Evolutionary conservation across 2,329 filamentous ascomycete species (phyloP).

Genomic region (Fusarium duplospermum): DNA sequence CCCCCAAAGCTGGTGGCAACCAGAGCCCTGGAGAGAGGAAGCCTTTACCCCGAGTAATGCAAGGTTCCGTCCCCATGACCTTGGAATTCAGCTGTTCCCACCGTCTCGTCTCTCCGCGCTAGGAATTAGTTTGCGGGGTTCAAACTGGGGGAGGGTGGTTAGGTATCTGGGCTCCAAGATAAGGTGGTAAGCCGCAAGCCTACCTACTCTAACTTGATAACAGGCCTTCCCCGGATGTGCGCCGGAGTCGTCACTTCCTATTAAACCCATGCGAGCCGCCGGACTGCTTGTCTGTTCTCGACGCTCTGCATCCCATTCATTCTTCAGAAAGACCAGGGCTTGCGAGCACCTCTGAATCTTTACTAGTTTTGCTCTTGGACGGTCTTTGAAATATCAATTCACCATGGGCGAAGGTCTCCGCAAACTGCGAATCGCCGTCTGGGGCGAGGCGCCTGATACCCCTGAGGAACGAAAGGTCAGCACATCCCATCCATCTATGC

Average conservation of each 20-base stretch:
- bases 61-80: background rate
- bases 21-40: background rate
- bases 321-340: background rate
- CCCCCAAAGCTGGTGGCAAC: background rate
- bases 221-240: background rate
- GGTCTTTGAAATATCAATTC: background rate
- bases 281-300: background rate
- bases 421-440: slow-evolving; percentile 25
- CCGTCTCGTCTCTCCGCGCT: background rate
- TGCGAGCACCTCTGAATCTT: background rate
- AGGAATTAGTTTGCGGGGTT: background rate
- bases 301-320: background rate
- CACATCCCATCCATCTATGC: background rate
- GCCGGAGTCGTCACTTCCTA: background rate
- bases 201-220: too few relatives aligned
- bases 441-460: slow-evolving; percentile 27
- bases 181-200: background rate
- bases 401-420: slow-evolving; percentile 15
- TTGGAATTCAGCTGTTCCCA: background rate
- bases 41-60: background rate
- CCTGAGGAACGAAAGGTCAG: slow-evolving; percentile 27
- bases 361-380: too few relatives aligned
- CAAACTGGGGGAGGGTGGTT: background rate
- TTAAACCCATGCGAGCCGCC: background rate
- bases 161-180: background rate